Evolutionary conservation across 495 filamentous ascomycete genomes (phyloP).

Genomic region (Cercophora newfieldiana): DNA sequence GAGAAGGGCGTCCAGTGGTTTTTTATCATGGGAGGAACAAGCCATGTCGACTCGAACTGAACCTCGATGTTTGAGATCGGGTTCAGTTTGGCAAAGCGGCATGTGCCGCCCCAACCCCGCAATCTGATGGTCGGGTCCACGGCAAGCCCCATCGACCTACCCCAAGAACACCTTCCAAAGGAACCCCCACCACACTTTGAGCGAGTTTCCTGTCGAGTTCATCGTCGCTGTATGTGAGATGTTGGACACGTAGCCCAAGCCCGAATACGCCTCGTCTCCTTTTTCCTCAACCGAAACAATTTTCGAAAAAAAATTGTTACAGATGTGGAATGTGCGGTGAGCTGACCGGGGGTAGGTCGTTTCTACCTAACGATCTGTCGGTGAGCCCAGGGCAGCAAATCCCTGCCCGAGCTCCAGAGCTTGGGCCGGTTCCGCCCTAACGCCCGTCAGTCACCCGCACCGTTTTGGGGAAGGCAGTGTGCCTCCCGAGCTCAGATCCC

Average conservation of each 20-base stretch:
- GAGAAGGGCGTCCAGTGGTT: neutral
- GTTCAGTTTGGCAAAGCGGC: neutral
- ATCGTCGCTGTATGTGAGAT: neutral
- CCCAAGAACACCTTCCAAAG: neutral
- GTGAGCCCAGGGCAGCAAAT: neutral
- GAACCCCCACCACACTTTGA: neutral
- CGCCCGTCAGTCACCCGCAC: neutral
- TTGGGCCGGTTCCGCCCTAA: neutral
- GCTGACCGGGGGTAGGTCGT: neutral
- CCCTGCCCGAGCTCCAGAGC: neutral
- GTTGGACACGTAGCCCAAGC: neutral
- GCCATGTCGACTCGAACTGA: neutral
- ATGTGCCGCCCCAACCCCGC: constrained; percentile 1
- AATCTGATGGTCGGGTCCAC: neutral
- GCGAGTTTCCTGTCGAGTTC: neutral
- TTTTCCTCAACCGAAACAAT: neutral
- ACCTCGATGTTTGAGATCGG: neutral
- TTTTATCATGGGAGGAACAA: neutral
- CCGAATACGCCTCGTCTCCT: neutral
- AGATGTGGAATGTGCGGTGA: constrained; percentile 3
- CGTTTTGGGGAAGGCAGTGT: neutral
- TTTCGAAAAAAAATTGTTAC: neutral
- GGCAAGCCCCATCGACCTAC: neutral
- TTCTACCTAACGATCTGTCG: constrained; percentile 1
- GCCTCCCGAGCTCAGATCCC: neutral